phyloP scores from a whole-genome alignment of 2,329 filamentous ascomycete species.

The Colletotrichum neosansevieriae region DNA sequence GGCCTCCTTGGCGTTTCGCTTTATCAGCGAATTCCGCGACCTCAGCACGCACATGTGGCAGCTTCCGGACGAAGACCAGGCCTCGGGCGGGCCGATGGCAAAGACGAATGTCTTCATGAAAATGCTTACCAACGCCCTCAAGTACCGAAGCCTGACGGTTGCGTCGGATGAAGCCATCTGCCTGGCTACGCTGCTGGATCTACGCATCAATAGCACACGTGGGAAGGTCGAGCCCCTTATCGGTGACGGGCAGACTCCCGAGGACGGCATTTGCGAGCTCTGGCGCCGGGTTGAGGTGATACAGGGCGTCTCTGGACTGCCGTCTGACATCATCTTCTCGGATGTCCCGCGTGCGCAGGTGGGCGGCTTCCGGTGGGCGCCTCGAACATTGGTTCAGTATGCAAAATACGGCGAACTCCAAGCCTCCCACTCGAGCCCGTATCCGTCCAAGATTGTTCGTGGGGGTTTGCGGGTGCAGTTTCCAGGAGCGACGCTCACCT shows the following conservation, averaged over 20 bases:
- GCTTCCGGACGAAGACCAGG: background rate
- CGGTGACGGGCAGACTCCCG: background rate
- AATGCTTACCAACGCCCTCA: slow-evolving; percentile 18
- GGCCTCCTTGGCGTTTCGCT: background rate
- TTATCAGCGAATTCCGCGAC: slow-evolving; percentile 6
- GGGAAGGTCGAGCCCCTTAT: slow-evolving; percentile 10
- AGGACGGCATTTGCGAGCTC: slow-evolving; percentile 31
- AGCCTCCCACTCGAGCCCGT: background rate
- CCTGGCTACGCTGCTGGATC: slow-evolving; percentile 4
- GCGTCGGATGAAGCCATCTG: slow-evolving; percentile 24
- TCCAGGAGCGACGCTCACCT: background rate
- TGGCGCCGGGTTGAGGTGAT: slow-evolving; percentile 18
- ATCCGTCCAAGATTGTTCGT: background rate
- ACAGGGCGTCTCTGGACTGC: background rate
- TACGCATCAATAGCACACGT: slow-evolving; percentile 1
- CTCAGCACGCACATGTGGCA: slow-evolving; percentile 12
- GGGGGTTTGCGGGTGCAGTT: background rate
- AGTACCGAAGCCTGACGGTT: slow-evolving; percentile 21
- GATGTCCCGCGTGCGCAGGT: slow-evolving; percentile 19
- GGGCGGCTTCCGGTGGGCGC: slow-evolving; percentile 14
- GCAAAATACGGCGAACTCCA: slow-evolving; percentile 3
- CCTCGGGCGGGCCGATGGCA: background rate
- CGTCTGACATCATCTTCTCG: slow-evolving; percentile 26
- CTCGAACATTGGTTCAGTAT: slow-evolving; percentile 24
- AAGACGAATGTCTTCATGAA: background rate